Evolutionary conservation across 2,329 filamentous ascomycete species (phyloP).

Genomic region (Monosporascus sp.): DNA sequence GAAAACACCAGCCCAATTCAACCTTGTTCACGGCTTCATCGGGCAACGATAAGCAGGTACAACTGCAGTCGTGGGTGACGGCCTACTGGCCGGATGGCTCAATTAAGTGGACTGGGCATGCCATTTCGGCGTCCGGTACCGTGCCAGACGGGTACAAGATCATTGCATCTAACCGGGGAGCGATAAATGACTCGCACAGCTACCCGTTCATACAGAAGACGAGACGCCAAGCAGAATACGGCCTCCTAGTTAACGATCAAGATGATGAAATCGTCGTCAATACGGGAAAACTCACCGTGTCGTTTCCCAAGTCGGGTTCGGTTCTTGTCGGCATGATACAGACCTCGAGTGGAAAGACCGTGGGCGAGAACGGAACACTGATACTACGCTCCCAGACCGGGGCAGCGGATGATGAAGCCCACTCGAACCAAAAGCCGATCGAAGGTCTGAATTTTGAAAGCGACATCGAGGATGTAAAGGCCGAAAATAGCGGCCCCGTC

Average conservation of each 20-base stretch:
- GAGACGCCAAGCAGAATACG: slow-evolving; percentile 3
- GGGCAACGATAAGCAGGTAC: slow-evolving; percentile 21
- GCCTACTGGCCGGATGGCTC: slow-evolving; percentile 58
- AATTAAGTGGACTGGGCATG: slow-evolving; percentile 58
- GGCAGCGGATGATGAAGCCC: slow-evolving; percentile 35
- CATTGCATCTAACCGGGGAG: slow-evolving; percentile 16
- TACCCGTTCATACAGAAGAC: slow-evolving; percentile 7
- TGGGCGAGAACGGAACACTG: slow-evolving; percentile 44
- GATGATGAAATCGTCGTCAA: slow-evolving; percentile 32
- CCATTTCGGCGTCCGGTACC: slow-evolving; percentile 38
- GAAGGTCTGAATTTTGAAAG: slow-evolving; percentile 43
- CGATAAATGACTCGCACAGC: neutral
- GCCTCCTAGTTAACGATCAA: slow-evolving; percentile 13
- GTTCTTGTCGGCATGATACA: slow-evolving; percentile 35
- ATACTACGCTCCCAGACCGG: slow-evolving; percentile 48
- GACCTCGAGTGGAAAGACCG: slow-evolving; percentile 34
- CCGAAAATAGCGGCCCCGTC: slow-evolving; percentile 36
- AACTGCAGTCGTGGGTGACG: slow-evolving; percentile 51
- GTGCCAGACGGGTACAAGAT: slow-evolving; percentile 40
- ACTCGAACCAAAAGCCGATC: slow-evolving; percentile 28
- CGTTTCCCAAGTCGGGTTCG: slow-evolving; percentile 39
- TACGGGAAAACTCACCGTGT: slow-evolving; percentile 38
- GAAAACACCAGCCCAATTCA: slow-evolving; percentile 31
- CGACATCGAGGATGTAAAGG: slow-evolving; percentile 44
- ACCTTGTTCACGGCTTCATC: slow-evolving; percentile 31